Conservation (phyloP, 139 green algal species). For the Astrephomene gubernaculifera region DNA sequence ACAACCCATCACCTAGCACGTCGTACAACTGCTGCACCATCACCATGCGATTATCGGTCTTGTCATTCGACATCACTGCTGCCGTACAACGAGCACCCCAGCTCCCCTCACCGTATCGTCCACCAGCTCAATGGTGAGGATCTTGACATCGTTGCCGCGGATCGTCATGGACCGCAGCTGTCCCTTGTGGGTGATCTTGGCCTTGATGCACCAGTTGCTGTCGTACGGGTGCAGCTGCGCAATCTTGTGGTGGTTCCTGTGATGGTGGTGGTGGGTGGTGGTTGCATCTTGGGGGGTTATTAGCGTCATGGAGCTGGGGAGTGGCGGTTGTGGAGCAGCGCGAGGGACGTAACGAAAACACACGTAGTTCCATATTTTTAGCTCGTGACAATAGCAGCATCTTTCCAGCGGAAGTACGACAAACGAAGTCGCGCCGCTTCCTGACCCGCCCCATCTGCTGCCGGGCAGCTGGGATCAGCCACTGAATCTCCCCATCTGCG, state of each 20-base stretch:
- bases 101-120: conserved; percentile 76
- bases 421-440: no score
- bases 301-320: not conserved
- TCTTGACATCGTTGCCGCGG: conserved; percentile 1
- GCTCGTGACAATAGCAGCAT: no score
- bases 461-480: no score
- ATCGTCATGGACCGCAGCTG: conserved; percentile 14
- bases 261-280: not conserved
- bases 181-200: conserved; percentile 68
- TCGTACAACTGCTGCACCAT: no score
- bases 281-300: not conserved
- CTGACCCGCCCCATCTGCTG: no score
- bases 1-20: no score
- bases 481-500: not conserved
- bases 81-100: not conserved
- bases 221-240: conserved; percentile 54
- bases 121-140: conserved; percentile 77
- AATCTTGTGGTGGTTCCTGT: conserved; percentile 43
- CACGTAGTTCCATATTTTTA: not conserved
- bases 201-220: conserved; percentile 75
- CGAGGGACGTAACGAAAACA: not conserved
- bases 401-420: no score
- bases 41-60: no score
- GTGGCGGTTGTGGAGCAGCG: not conserved
- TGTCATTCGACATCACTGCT: no score